These are phyloP conservation scores for Phytophthora nicotianae DNA, from an alignment of 352 stramenopile species.

Conservation along the genomic window DNA sequence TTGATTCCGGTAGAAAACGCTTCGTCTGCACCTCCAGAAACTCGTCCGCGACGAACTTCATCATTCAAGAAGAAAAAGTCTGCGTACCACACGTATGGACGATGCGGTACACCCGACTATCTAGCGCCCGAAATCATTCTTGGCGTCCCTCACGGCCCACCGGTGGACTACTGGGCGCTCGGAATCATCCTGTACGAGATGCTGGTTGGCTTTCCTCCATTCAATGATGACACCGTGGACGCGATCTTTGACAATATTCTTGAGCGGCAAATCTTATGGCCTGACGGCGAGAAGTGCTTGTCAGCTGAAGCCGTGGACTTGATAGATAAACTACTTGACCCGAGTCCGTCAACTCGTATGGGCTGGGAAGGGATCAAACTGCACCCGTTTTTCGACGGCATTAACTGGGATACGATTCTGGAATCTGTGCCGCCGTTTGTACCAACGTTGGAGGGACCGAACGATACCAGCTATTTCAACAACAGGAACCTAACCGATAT, in stretches of 20 bases:
- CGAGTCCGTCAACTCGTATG: conserved; percentile 66
- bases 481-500: conserved; percentile 87
- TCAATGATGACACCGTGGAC: conserved; percentile 90
- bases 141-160: conserved; percentile 63
- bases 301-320: conserved; percentile 82
- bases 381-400: conserved; percentile 78
- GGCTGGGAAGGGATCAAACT: conserved; percentile 65
- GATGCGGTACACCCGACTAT: conserved; percentile 89
- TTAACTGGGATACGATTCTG: conserved; percentile 85
- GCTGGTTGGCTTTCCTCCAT: conserved; percentile 87
- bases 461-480: conserved; percentile 92
- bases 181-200: conserved; percentile 93
- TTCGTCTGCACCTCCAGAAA: conserved; percentile 1
- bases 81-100: conserved; percentile 66
- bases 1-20: conserved; percentile 6
- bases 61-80: conserved; percentile 51
- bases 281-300: conserved; percentile 86
- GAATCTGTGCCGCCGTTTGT: conserved; percentile 86
- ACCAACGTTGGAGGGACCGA: conserved; percentile 81
- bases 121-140: conserved; percentile 90
- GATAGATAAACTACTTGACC: conserved; percentile 81
- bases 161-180: conserved; percentile 90
- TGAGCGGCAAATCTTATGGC: conserved; percentile 85
- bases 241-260: conserved; percentile 90
- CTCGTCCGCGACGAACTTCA: conserved; percentile 14